Conservation (phyloP, 768 basidiomycete genomes). For the Tylopilus felleus region DNA sequence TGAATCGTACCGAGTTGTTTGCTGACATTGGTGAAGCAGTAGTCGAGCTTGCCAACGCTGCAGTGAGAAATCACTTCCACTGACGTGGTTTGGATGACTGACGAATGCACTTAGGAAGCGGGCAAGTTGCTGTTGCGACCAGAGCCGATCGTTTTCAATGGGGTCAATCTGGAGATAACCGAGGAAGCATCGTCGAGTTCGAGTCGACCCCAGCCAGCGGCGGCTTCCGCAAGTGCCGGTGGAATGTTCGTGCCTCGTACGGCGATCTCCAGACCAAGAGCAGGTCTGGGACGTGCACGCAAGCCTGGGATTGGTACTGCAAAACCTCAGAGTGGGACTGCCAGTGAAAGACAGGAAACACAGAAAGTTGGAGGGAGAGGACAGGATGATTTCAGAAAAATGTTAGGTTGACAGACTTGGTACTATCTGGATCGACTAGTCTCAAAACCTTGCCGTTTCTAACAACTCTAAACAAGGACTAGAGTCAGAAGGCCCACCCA, state of each 20-base stretch:
- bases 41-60: slow-evolving; percentile 61
- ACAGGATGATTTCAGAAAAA: slow-evolving; percentile 85
- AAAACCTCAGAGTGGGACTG: slow-evolving; percentile 15
- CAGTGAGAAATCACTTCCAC: slow-evolving; percentile 41
- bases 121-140: slow-evolving; percentile 71
- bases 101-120: slow-evolving; percentile 57
- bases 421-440: neutral
- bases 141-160: slow-evolving; percentile 71
- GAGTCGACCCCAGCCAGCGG: slow-evolving; percentile 26
- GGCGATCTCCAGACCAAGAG: slow-evolving; percentile 63
- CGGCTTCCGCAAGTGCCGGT: slow-evolving; percentile 38
- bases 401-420: slow-evolving; percentile 43
- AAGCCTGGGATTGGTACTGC: slow-evolving; percentile 31
- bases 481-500: too few species aligned
- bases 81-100: neutral
- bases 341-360: slow-evolving; percentile 5
- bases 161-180: slow-evolving; percentile 52
- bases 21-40: slow-evolving; percentile 55
- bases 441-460: neutral
- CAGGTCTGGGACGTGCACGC: slow-evolving; percentile 62
- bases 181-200: slow-evolving; percentile 46
- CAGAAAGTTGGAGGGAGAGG: slow-evolving; percentile 26
- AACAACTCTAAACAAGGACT: too few species aligned
- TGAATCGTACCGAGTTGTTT: slow-evolving; percentile 77
- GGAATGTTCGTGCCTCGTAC: slow-evolving; percentile 67